Evolutionary conservation across 2,329 filamentous ascomycete genomes (phyloP).

Genomic region (Xylaria arbuscula): DNA sequence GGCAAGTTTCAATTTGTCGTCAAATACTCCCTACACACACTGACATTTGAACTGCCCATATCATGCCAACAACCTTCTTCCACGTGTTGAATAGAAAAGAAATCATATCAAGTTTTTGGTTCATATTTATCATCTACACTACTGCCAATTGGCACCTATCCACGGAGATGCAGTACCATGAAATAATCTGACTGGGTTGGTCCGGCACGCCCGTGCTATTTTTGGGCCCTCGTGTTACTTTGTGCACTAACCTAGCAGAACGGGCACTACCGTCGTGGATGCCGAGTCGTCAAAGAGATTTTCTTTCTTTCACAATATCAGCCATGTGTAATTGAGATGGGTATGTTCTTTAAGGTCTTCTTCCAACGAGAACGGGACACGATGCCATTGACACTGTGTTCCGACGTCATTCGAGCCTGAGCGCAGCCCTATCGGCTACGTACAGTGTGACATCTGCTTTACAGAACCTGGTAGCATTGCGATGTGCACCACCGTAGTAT

Average conservation of each 20-base stretch:
- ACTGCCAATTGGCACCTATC: too few relatives aligned
- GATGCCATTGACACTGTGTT: neutral
- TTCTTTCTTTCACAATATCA: neutral
- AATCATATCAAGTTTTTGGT: neutral
- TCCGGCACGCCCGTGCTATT: slow-evolving; percentile 30
- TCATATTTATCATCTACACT: slow-evolving; percentile 1
- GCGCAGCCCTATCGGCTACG: slow-evolving; percentile 2
- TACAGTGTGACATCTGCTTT: neutral
- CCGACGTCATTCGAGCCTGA: neutral
- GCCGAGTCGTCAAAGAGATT: neutral
- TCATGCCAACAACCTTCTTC: slow-evolving; percentile 9
- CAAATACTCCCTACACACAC: neutral
- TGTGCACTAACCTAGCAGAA: too few relatives aligned
- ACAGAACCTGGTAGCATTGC: neutral
- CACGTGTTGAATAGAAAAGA: slow-evolving; percentile 1
- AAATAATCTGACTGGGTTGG: slow-evolving; percentile 9
- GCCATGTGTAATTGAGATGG: neutral
- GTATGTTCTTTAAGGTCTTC: neutral
- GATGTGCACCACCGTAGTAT: neutral
- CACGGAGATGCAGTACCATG: neutral
- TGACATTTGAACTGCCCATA: neutral
- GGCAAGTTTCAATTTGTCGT: slow-evolving; percentile 2
- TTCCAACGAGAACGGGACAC: neutral
- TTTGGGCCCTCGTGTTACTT: slow-evolving; percentile 29
- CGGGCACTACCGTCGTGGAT: neutral